These are phyloP conservation scores for Thalia dealbata DNA, from an alignment of 176 grass and related monocot genomes.

Conservation along the genomic window DNA sequence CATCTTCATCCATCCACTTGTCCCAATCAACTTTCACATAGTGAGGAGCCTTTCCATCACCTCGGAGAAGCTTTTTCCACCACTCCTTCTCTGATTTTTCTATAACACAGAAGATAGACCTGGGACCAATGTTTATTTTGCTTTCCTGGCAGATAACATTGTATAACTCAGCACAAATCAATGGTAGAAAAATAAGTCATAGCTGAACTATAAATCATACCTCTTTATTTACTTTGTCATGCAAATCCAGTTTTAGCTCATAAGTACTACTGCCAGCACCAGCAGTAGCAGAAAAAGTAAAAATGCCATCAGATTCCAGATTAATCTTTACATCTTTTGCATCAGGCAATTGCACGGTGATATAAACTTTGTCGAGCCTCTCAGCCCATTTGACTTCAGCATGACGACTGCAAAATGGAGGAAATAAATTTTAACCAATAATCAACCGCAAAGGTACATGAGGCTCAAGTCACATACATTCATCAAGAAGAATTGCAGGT, in stretches of 20 bases:
- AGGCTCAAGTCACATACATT: no score
- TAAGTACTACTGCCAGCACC: constrained; percentile 51
- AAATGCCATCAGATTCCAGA: constrained; percentile 74
- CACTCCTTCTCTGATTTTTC: constrained; percentile 74
- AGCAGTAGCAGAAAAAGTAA: constrained; percentile 77
- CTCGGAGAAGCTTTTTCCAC: constrained; percentile 87
- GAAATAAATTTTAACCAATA: no score
- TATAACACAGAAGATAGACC: constrained; percentile 75
- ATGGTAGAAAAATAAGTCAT: not conserved
- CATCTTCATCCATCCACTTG: constrained; percentile 98
- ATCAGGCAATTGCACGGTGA: constrained; percentile 77
- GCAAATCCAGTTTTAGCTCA: constrained; percentile 66
- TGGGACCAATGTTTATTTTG: constrained; percentile 71
- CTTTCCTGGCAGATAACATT: constrained; percentile 37
- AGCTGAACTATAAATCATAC: constrained; percentile 23
- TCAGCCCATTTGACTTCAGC: constrained; percentile 90
- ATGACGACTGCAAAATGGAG: constrained; percentile 33
- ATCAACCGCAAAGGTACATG: no score
- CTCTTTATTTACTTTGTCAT: constrained; percentile 87
- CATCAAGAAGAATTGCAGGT: no score
- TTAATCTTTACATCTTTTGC: constrained; percentile 86
- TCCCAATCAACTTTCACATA: constrained; percentile 98
- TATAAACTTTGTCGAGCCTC: constrained; percentile 81
- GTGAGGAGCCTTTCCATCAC: constrained; percentile 56
- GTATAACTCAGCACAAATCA: not conserved